These are phyloP conservation scores for Suillus spraguei DNA, from an alignment of 768 basidiomycete species.

Conservation along the genomic window DNA sequence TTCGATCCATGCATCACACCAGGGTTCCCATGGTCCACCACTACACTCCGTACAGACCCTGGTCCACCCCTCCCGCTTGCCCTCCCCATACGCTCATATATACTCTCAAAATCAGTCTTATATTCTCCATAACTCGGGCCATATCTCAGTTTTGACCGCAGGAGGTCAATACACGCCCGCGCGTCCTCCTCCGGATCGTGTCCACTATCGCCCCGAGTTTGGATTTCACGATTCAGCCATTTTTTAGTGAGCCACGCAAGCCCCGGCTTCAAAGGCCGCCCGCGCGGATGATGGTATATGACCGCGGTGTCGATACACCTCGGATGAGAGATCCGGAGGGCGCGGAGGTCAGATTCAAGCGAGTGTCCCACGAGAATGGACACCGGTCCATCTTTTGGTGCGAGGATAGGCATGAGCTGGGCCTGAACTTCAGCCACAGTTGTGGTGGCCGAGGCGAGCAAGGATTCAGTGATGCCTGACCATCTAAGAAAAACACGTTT, in stretches of 20 bases:
- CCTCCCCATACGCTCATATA: conserved; percentile 83
- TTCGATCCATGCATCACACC: conserved; percentile 83
- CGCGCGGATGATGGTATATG: conserved; percentile 89
- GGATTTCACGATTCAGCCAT: conserved; percentile 91
- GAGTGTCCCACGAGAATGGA: conserved; percentile 94
- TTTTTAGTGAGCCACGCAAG: conserved; percentile 97
- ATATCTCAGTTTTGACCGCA: conserved; percentile 78
- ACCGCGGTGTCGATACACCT: conserved; percentile 91
- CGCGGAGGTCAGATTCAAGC: conserved; percentile 90
- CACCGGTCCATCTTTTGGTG: conserved; percentile 49
- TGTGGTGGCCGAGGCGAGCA: conserved; percentile 69
- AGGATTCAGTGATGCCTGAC: conserved; percentile 89
- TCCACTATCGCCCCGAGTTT: conserved; percentile 79
- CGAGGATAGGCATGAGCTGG: conserved; percentile 64
- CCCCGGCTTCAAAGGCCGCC: conserved; percentile 91
- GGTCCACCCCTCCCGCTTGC: conserved; percentile 42
- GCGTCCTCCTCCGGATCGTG: conserved; percentile 98
- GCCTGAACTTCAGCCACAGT: conserved; percentile 80
- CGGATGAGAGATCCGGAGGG: conserved; percentile 85
- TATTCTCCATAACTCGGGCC: conserved; percentile 87
- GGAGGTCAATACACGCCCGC: conserved; percentile 79
- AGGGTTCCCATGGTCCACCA: conserved; percentile 88
- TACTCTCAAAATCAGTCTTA: conserved; percentile 80
- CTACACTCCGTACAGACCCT: conserved; percentile 56
- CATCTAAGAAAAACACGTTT: conserved; percentile 51